These are phyloP conservation scores for Ophiostoma sp. DNA, from an alignment of 2,329 filamentous ascomycete genomes.

Conservation along the genomic window DNA sequence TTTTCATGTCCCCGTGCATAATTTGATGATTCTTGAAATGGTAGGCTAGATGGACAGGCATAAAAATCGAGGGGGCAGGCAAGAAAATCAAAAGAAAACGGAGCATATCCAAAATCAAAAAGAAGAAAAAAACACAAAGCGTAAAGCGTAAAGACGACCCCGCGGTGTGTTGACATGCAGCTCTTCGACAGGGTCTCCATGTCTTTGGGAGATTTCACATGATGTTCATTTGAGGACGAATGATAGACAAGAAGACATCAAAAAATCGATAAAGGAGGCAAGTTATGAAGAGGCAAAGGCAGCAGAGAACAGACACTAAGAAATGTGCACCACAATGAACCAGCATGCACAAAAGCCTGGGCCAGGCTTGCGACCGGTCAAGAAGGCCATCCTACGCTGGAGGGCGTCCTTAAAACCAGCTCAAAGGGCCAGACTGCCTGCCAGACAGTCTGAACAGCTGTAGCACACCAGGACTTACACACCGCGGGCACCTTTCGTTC, in stretches of 20 bases:
- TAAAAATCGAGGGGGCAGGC: background rate
- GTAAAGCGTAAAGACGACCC: background rate
- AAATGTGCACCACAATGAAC: background rate
- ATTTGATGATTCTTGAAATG: background rate
- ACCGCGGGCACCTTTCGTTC: background rate
- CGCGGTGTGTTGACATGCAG: background rate
- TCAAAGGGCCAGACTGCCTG: background rate
- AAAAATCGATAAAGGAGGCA: background rate
- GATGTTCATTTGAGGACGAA: background rate
- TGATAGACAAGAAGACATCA: background rate
- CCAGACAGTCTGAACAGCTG: too few species aligned
- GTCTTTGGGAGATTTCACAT: background rate
- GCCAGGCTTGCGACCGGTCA: slow-evolving; percentile 6
- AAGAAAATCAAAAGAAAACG: too few species aligned
- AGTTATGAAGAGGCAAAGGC: background rate
- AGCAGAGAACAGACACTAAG: background rate
- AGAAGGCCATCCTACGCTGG: background rate
- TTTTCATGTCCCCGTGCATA: background rate
- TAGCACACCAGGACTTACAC: background rate
- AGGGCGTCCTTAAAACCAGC: background rate
- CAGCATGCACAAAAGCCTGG: slow-evolving; percentile 5
- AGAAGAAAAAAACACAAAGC: background rate
- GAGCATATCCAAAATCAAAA: background rate
- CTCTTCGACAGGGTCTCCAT: background rate
- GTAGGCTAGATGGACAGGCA: background rate